Conservation (phyloP, 108 stramenopile genomes). For the Fragilaria crotonensis region DNA sequence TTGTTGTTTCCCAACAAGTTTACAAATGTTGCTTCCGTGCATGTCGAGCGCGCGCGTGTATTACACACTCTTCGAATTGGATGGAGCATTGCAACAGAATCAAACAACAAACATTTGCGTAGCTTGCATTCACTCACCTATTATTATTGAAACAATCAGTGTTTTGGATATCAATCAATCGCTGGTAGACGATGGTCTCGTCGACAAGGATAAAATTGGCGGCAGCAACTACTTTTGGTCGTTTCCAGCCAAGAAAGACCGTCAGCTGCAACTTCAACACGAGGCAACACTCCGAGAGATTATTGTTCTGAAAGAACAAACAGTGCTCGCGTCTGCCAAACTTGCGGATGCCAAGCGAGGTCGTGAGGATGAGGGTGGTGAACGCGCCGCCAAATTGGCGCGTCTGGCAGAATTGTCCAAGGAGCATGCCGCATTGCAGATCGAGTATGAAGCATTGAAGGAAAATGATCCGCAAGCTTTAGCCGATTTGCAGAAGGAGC, state of each 20-base stretch:
- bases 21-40: too few relatives aligned
- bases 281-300: constrained; percentile 40
- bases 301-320: constrained; percentile 27
- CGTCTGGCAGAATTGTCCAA: constrained; percentile 39
- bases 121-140: too few relatives aligned
- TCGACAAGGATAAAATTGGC: constrained; percentile 91
- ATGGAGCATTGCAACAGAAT: too few relatives aligned
- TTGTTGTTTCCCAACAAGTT: too few relatives aligned
- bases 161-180: constrained; percentile 66
- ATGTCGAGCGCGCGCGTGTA: too few relatives aligned
- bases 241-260: constrained; percentile 85
- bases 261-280: constrained; percentile 52
- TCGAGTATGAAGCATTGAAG: constrained; percentile 56
- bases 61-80: too few relatives aligned
- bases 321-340: constrained; percentile 49
- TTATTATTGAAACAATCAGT: too few relatives aligned
- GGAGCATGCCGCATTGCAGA: constrained; percentile 18
- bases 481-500: constrained; percentile 68
- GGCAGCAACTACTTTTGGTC: constrained; percentile 88
- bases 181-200: constrained; percentile 79
- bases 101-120: too few relatives aligned
- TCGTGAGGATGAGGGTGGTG: constrained; percentile 44
- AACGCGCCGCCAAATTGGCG: constrained; percentile 58
- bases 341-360: constrained; percentile 83
- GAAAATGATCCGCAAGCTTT: constrained; percentile 89